These are phyloP conservation scores for Neophaeococcomyces aloes DNA, from an alignment of 2,329 filamentous ascomycete species.

Conservation along the genomic window DNA sequence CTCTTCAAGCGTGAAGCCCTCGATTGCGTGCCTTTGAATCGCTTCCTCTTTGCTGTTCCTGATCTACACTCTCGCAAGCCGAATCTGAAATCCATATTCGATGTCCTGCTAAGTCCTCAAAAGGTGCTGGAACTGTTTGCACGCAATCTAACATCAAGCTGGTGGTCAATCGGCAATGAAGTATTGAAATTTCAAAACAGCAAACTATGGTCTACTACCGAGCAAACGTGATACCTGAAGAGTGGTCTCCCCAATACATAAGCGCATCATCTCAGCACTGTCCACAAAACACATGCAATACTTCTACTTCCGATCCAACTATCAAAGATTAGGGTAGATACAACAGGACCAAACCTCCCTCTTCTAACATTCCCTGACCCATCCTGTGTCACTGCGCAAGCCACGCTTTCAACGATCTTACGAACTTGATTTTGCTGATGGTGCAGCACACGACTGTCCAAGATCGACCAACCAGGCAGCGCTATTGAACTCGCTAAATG, in stretches of 20 bases:
- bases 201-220: constrained; percentile 1
- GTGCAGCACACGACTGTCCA: not conserved
- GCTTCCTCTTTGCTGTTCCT: constrained; percentile 49
- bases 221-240: not conserved
- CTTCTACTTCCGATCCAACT: no score
- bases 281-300: no score
- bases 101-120: constrained; percentile 29
- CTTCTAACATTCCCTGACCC: no score
- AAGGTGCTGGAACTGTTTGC: constrained; percentile 51
- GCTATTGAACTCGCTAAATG: constrained; percentile 29
- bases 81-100: constrained; percentile 46
- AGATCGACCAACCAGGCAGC: constrained; percentile 17
- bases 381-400: no score
- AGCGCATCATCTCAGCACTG: no score
- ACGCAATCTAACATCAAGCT: constrained; percentile 47
- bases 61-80: constrained; percentile 58
- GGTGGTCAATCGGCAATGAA: constrained; percentile 54
- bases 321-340: no score
- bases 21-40: constrained; percentile 28
- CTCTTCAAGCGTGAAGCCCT: constrained; percentile 31
- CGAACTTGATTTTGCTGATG: no score
- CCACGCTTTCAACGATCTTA: no score
- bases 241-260: no score
- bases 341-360: no score
- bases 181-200: constrained; percentile 47